Evolutionary conservation across 306 rosid species (phyloP), one percentile per base, ranked within the genome.

Genomic region (Dalbergia cochinchinensis): DNA sequence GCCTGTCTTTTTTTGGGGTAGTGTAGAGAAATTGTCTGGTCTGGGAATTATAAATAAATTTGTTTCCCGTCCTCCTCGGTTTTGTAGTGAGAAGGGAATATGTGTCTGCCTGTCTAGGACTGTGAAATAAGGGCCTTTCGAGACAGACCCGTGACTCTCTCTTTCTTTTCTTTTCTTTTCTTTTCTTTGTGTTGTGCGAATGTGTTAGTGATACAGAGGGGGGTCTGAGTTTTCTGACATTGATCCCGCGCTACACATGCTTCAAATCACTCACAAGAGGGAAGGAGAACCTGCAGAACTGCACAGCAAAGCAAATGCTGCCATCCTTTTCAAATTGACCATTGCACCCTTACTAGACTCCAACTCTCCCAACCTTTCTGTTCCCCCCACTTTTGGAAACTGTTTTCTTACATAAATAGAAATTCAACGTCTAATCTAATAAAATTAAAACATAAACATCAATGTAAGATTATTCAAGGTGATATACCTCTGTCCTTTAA

Each of bases 141-240:
- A 91, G 97, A 88, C 92, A 89, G 86, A 89, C 97, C 97, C 97
- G 97, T 91, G 97, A 91, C 90, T 54, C 80, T 59, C 57, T 71
- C 19, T 82, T 60, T 16, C 59, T 53, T 53, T 53, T n/a, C 55
- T 50, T 50, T 50, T 50, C 15, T 14, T 26, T 26, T 26, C 31
- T 26, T 26, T 1, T 26, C 31, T 26, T 5, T 53, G 10, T 50
- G 3, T 8, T 53, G 59, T 54, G 20, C 4, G 22, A 6, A 18
- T 16, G 57, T 14, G 16, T 13, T 50, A 13, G 57, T 50, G 57
- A 42, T 0, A 7, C 47, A 42, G 11, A 42, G 57, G 16, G 31
- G 67, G 41, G 67, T 79, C 91, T 89, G 91, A 87, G 42, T 18
- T 37, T 37, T 41, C 54, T 66, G 71, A 65, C 92, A 91, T 86